phyloP scores from a whole-genome alignment of 1,284 basidiomycete genomes.

The Kalmanozyma brasiliensis region DNA sequence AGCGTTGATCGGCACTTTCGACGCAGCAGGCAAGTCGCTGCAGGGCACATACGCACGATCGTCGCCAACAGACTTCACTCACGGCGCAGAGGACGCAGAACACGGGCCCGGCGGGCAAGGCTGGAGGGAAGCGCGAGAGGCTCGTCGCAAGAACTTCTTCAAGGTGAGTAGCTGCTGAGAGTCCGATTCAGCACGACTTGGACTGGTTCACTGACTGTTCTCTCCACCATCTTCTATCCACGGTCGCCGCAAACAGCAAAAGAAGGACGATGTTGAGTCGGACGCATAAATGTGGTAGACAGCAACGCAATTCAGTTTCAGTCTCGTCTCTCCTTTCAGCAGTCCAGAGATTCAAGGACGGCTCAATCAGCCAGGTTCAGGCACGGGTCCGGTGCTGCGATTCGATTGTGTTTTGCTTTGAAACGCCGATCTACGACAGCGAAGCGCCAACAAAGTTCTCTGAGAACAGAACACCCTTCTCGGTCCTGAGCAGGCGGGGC shows the following conservation, averaged over 20 bases:
- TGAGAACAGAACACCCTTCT: slow-evolving; percentile 55
- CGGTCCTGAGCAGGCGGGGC: slow-evolving; percentile 57
- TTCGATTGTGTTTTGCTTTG: slow-evolving; percentile 6
- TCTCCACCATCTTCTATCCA: background rate
- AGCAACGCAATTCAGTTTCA: background rate
- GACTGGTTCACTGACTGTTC: background rate
- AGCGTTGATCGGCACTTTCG: slow-evolving; percentile 82
- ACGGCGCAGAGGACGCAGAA: slow-evolving; percentile 44
- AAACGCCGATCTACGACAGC: slow-evolving; percentile 41
- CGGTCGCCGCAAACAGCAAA: slow-evolving; percentile 16
- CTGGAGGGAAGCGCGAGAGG: slow-evolving; percentile 69
- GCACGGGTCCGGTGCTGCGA: no score
- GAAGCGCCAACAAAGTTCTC: slow-evolving; percentile 61
- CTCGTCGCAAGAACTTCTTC: slow-evolving; percentile 70
- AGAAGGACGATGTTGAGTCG: slow-evolving; percentile 50
- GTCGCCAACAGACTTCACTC: slow-evolving; percentile 36
- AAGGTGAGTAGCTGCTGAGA: slow-evolving; percentile 67
- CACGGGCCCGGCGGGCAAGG: slow-evolving; percentile 65
- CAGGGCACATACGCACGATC: slow-evolving; percentile 43
- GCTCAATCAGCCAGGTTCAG: background rate
- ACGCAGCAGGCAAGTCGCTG: slow-evolving; percentile 76
- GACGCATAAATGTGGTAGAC: slow-evolving; percentile 38
- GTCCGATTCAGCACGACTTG: background rate
- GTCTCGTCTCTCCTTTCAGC: background rate
- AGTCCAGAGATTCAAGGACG: slow-evolving; percentile 1